Evolutionary conservation across 148 eudicot species (phyloP), one percentile per base, ranked within the genome.

Genomic region (Vaccinium darrowii): DNA sequence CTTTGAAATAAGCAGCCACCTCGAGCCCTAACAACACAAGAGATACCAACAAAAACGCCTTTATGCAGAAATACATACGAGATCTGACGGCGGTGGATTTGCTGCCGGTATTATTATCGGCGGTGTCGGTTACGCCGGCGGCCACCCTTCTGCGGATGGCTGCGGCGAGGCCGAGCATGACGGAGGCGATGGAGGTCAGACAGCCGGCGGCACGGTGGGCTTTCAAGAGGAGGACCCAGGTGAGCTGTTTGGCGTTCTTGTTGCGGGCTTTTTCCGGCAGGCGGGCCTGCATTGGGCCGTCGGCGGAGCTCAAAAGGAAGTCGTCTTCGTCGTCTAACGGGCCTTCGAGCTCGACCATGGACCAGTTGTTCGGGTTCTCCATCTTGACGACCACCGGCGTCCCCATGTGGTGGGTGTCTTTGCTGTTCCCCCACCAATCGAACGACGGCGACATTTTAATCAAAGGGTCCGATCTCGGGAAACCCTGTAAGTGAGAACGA

Each of bases 331-430:
- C 51, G 52, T 11, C 74, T 0, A 89, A 74, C 0, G 95, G 95
- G 2, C 87, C 73, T 27, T 93, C 90, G 21, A 95, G 89, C 85
- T 97, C 98, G 9, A 92, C 92, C 86, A 97, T 94, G 8, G 98
- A 93, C 99, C 98, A 97, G 80, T 95, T 90, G 80, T 90, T 95
- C 0, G 98, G 98, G 84, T 93, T 95, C 80, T 95, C 98, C 98
- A 97, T 95, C 72, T 97, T 97, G 0, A 97, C 92, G 1, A 97
- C 95, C 60, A 97, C 98, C 5, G 98, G 98, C 1, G 98, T 95
- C 0, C 98, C 99, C 12, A 91, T 87, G 82, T 92, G 96, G 15
- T 25, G 71, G 33, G 13, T 5, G 84, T 82, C 67, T 93, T 90
- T 47, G 71, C 47, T 43, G 6, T 87, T 91, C 5, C 83, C 89